A percentile compares a stretch with the other conserved stretches of the same genome.
Conservation (phyloP, 2,329 filamentous ascomycete species). For the Exophiala sideris region DNA sequence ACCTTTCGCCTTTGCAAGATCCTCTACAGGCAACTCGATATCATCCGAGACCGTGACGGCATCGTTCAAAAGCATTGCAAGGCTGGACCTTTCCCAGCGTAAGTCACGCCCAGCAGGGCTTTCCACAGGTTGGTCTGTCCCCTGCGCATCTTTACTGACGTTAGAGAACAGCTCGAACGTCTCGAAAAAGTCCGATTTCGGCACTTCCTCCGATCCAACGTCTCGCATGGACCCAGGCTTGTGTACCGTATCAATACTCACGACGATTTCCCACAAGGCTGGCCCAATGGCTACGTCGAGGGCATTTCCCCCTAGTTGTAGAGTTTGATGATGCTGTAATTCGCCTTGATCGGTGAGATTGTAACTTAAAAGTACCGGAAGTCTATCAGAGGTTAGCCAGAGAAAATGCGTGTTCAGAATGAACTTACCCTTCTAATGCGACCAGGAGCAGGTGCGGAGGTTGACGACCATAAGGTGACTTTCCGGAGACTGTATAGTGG, state of each 20-base stretch:
- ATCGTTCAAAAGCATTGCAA: conserved; percentile 19
- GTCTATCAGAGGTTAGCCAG: conserved; percentile 48
- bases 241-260: conserved; percentile 54
- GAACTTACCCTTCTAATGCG: conserved; percentile 57
- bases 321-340: conserved; percentile 49
- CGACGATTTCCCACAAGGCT: conserved; percentile 36
- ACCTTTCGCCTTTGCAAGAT: conserved; percentile 1
- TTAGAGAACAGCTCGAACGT: conserved; percentile 20
- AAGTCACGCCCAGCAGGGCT: neutral
- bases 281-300: conserved; percentile 51
- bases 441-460: conserved; percentile 38
- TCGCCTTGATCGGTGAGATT: conserved; percentile 49
- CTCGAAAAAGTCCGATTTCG: conserved; percentile 12
- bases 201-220: conserved; percentile 10
- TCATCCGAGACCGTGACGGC: conserved; percentile 3
- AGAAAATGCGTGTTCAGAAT: neutral
- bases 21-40: neutral
- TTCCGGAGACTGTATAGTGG: conserved; percentile 13
- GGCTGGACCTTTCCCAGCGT: conserved; percentile 20
- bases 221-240: conserved; percentile 41
- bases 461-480: conserved; percentile 11
- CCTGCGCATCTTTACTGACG: neutral
- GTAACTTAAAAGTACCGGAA: conserved; percentile 66
- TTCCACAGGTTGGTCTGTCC: neutral
- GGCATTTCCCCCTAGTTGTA: conserved; percentile 63